phyloP scores from a whole-genome alignment of 2,329 filamentous ascomycete species.

The Colletotrichum abscissum region DNA sequence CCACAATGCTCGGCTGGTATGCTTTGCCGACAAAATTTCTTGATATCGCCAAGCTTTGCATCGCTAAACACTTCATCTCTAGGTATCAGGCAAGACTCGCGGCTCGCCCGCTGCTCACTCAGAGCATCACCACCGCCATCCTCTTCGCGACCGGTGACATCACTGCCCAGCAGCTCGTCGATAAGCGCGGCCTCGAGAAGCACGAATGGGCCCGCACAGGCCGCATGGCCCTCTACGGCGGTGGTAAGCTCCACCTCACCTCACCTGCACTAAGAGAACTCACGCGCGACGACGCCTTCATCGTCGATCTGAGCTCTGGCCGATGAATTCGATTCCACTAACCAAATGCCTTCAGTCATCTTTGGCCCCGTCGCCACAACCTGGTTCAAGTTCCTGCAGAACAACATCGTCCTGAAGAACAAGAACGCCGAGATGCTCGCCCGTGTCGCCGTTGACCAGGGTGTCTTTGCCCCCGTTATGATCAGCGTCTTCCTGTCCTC shows the following conservation, averaged over 20 bases:
- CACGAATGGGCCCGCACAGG: conserved; percentile 80
- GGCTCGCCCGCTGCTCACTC: conserved; percentile 86
- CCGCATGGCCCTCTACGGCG: conserved; percentile 85
- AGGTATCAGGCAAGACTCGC: conserved; percentile 89
- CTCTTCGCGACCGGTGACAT: conserved; percentile 94
- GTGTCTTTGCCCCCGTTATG: conserved; percentile 85
- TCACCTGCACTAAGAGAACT: not conserved
- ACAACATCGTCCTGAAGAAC: conserved; percentile 71
- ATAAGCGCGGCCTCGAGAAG: conserved; percentile 79
- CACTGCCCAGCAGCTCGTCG: conserved; percentile 90
- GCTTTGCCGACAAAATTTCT: not conserved
- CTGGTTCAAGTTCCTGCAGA: conserved; percentile 86
- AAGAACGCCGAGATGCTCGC: conserved; percentile 80
- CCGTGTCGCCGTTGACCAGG: conserved; percentile 84
- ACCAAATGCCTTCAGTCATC: conserved; percentile 61
- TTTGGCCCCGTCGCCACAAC: conserved; percentile 90
- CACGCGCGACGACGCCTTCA: too few relatives aligned
- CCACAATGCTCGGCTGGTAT: conserved; percentile 35
- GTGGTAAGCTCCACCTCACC: conserved; percentile 60
- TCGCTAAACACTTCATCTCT: not conserved
- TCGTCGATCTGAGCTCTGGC: not conserved
- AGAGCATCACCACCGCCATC: conserved; percentile 89
- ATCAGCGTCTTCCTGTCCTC: conserved; percentile 83
- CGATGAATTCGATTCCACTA: not conserved
- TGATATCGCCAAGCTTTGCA: not conserved